phyloP scores from a whole-genome alignment of 139 green algal species.

The Chlorella sp. region DNA sequence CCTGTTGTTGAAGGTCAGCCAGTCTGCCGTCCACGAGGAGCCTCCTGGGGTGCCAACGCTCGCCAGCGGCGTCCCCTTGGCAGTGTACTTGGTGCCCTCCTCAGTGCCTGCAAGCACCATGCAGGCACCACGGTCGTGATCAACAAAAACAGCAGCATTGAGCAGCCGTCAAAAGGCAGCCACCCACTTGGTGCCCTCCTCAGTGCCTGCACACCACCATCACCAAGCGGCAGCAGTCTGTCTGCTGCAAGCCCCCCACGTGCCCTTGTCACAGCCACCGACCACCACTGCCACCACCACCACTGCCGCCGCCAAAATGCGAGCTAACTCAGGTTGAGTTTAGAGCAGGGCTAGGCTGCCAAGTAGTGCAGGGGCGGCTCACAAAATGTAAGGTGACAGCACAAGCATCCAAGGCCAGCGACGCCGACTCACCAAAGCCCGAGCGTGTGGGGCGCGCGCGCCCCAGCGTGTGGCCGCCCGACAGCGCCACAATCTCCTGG shows the following conservation, averaged over 20 bases:
- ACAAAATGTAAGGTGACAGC: too few relatives aligned
- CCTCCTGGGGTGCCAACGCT: conserved; percentile 71
- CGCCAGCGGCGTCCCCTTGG: conserved; percentile 70
- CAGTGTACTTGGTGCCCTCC: conserved; percentile 75
- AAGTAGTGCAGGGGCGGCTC: too few relatives aligned
- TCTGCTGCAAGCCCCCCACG: neutral
- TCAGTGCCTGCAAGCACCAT: conserved; percentile 35
- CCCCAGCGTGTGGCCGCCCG: conserved; percentile 72
- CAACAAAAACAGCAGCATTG: neutral
- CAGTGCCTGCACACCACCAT: neutral
- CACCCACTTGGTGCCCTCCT: neutral
- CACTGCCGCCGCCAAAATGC: too few relatives aligned
- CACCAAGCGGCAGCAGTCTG: too few relatives aligned
- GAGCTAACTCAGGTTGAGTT: too few relatives aligned
- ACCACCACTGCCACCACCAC: too few relatives aligned
- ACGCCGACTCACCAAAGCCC: conserved; percentile 50
- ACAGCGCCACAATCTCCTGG: conserved; percentile 82
- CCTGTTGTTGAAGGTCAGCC: conserved; percentile 88
- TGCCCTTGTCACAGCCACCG: too few relatives aligned
- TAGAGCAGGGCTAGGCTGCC: too few relatives aligned
- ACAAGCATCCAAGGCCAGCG: too few relatives aligned
- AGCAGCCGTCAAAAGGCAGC: neutral
- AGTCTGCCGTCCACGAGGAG: conserved; percentile 81
- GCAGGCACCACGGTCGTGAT: neutral
- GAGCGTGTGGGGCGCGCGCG: conserved; percentile 63